Conservation (phyloP, 176 grass and related monocot genomes). For the Eragrostis nindensis region DNA sequence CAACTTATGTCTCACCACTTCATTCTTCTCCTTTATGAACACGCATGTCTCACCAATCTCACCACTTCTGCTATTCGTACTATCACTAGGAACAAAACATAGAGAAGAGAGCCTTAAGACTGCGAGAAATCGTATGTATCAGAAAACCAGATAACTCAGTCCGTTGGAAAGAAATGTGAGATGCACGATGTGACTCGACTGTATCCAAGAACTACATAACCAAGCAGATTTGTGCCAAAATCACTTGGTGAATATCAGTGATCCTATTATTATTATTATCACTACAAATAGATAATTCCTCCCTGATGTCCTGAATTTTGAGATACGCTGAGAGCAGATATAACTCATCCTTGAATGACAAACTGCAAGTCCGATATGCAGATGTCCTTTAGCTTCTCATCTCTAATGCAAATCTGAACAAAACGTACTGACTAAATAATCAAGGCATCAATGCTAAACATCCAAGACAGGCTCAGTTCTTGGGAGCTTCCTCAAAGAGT, state of each 20-base stretch:
- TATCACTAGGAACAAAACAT: too few relatives aligned
- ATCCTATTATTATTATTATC: conserved; percentile 10
- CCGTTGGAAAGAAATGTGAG: neutral
- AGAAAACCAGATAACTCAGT: neutral
- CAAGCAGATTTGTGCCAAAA: neutral
- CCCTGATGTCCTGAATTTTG: neutral
- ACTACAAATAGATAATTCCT: neutral
- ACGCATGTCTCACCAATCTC: too few relatives aligned
- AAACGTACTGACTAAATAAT: neutral
- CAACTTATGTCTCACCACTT: too few relatives aligned
- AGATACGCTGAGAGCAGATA: neutral
- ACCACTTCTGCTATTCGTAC: too few relatives aligned
- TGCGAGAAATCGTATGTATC: neutral
- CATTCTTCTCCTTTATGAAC: too few relatives aligned
- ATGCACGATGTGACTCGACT: neutral
- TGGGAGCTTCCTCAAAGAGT: conserved; percentile 12
- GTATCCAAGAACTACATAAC: neutral
- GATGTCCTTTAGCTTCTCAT: neutral
- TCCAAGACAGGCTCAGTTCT: conserved; percentile 21
- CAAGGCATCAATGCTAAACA: neutral
- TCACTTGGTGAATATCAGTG: neutral
- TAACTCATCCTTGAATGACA: neutral
- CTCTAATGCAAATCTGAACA: neutral
- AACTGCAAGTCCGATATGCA: neutral
- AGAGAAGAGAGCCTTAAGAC: too few relatives aligned